phyloP scores from a whole-genome alignment of 2,329 filamentous ascomycete species.

The Diaporthe ampelina region DNA sequence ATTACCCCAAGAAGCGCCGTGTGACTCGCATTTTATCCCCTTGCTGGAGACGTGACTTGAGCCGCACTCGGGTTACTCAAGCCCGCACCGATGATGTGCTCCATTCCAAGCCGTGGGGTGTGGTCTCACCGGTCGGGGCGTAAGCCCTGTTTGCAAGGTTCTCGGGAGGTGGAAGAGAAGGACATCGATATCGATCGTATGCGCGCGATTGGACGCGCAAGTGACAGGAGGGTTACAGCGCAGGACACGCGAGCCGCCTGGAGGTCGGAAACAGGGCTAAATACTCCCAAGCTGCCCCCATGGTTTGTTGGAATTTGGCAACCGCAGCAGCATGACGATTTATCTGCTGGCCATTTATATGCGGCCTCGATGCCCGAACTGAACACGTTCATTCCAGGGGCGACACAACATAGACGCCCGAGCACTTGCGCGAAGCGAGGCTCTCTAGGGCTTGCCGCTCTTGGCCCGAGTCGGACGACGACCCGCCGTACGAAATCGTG shows the following conservation, averaged over 20 bases:
- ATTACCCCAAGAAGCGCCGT: no score
- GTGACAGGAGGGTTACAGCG: not conserved
- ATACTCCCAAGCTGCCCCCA: not conserved
- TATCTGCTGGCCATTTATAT: not conserved
- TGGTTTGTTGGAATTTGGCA: not conserved
- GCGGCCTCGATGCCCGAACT: not conserved
- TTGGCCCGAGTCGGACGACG: no score
- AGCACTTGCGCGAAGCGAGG: not conserved
- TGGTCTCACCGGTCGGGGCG: not conserved
- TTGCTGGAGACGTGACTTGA: not conserved
- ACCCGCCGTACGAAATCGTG: not conserved
- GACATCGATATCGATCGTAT: not conserved
- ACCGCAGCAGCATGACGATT: not conserved
- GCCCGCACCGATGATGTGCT: conserved; percentile 2
- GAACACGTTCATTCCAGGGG: not conserved
- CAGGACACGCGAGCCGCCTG: not conserved
- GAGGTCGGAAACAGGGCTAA: not conserved
- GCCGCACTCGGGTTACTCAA: conserved; percentile 23
- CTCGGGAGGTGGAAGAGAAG: not conserved
- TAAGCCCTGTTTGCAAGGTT: conserved; percentile 21
- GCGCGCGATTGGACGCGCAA: not conserved
- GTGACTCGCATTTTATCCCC: conserved; percentile 21
- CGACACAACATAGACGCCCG: not conserved
- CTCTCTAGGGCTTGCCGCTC: not conserved
- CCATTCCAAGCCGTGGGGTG: not conserved